These are phyloP conservation scores for Ampelomyces quisqualis DNA, from an alignment of 2,329 filamentous ascomycete genomes.

Conservation along the genomic window DNA sequence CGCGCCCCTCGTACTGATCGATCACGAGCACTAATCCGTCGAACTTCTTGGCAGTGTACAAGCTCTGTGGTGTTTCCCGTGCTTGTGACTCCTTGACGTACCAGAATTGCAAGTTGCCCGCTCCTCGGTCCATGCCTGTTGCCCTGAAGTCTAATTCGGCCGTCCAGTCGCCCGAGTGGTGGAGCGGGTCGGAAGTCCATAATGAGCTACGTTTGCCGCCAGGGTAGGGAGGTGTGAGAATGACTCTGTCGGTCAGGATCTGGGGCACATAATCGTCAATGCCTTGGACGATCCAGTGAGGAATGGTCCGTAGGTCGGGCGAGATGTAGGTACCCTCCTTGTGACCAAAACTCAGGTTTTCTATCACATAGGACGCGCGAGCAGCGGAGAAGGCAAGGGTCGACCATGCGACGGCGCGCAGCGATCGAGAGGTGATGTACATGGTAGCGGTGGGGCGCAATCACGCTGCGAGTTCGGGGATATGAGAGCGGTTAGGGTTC, in stretches of 20 bases:
- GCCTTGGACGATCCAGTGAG: conserved; percentile 55
- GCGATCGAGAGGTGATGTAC: conserved; percentile 38
- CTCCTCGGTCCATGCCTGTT: conserved; percentile 78
- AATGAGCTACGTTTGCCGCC: conserved; percentile 81
- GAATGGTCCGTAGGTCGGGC: conserved; percentile 56
- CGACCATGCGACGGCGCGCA: conserved; percentile 47
- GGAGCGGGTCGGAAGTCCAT: conserved; percentile 67
- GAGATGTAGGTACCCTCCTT: conserved; percentile 65
- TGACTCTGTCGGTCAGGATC: conserved; percentile 81
- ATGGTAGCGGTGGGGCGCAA: conserved; percentile 27
- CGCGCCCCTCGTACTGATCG: conserved; percentile 75
- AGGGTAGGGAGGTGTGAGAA: conserved; percentile 84
- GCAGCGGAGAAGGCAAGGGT: conserved; percentile 52
- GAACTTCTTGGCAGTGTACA: conserved; percentile 82
- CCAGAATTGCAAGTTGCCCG: conserved; percentile 93
- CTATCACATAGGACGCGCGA: conserved; percentile 67
- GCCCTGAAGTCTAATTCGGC: conserved; percentile 85
- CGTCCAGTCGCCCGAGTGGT: conserved; percentile 70
- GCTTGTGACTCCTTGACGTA: conserved; percentile 69
- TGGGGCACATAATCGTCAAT: conserved; percentile 59
- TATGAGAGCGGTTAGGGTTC: neutral
- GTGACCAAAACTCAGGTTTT: conserved; percentile 76
- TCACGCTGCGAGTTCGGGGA: conserved; percentile 1
- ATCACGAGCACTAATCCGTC: conserved; percentile 88
- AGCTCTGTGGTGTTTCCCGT: conserved; percentile 68